Evolutionary conservation across 2,329 filamentous ascomycete species (phyloP), one percentile per base, ranked within the genome.

Genomic region (Fusarium xyrophilum): DNA sequence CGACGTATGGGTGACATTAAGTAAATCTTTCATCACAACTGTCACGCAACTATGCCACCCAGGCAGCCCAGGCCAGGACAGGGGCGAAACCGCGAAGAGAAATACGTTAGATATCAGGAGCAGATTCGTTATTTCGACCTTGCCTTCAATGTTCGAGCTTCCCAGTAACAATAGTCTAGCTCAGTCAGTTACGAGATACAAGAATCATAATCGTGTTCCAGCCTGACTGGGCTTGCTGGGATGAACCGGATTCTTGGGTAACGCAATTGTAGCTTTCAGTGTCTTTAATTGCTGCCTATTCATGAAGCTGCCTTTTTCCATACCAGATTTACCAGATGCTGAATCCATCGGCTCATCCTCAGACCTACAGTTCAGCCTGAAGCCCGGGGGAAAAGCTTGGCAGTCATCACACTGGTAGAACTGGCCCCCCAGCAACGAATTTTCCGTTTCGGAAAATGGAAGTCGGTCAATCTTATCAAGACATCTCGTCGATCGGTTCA

Each of bases 291-390:
- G 50, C 38, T 63, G 50, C 58, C 54, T 57, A 30, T 32, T 63
- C 50, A 38, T 38, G 35, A 55, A 51, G 25, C 46, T 67, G n/a
- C 58, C 58, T 28, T 33, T 55, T 55, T 50, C 21, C 21, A 63
- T 40, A 21, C 14, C 38, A 50, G 58, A 67, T 67, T 57, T 47
- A 39, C 64, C 43, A 51, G 47, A 46, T 42, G 30, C 32, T 35
- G 35, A 47, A 36, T 60, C 35, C 43, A 21, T 53, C 50, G 17
- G 32, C 43, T 32, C 56, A 50, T 55, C 21, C 25, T 39, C 35
- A 58, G 27, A 21, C 42, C 55, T 44, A 44, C 30, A 25, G 39
- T 53, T 67, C 54, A 67, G 65, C 65, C 54, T 69, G 44, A 63
- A 67, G 53, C 23, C 33, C 10, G 38, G 21, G 39, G 25, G 47